Evolutionary conservation across 2,329 filamentous ascomycete genomes (phyloP), one percentile per base, ranked within the genome.

Genomic region (Monosporascus ibericus): DNA sequence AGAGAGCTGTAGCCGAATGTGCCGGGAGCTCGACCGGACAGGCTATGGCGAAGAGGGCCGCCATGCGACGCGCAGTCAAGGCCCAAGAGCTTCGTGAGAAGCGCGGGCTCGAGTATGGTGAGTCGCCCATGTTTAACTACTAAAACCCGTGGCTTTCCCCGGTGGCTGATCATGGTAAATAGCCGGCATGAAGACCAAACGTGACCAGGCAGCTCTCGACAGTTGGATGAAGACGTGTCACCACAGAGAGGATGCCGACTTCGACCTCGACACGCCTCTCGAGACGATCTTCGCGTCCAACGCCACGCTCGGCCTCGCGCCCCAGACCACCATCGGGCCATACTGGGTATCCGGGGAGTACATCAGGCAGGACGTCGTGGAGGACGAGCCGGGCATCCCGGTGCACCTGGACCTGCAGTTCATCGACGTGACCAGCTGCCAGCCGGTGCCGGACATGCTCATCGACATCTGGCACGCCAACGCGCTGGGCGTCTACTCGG

Each of bases 401-500:
- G 52, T 72, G 11, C 67, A 67, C 53, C 56, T 72, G 9, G 70
- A 72, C 47, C 53, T 70, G 25, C 68, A 71, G 54, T 61, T 70
- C 52, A 57, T 71, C 40, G 67, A 72, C 58, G 59, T 62, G 30
- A 57, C 57, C 40, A 69, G 63, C 50, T 72, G 69, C 58, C 50
- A 58, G 20, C 60, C 66, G 1, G 58, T 70, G 5, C 57, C 62
- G 5, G 55, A 61, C 52, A 59, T 71, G 47, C 66, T 63, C 48
- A 56, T 71, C 37, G 68, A 72, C 52, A 50, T 65, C 34, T 72
- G 69, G 69, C 63, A 70, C 46, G 65, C 65, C 56, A 75, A 75
- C 54, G 59, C 72, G 18, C 72, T 72, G 5, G 71, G 72, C 22
- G 65, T 70, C 24, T 75, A 75, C 61, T 69, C 64, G 3, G 71